A percentile compares a stretch with the other conserved stretches of the same genome.
Conservation (phyloP, 208 protist species). For the Tritrichomonas foetus region DNA sequence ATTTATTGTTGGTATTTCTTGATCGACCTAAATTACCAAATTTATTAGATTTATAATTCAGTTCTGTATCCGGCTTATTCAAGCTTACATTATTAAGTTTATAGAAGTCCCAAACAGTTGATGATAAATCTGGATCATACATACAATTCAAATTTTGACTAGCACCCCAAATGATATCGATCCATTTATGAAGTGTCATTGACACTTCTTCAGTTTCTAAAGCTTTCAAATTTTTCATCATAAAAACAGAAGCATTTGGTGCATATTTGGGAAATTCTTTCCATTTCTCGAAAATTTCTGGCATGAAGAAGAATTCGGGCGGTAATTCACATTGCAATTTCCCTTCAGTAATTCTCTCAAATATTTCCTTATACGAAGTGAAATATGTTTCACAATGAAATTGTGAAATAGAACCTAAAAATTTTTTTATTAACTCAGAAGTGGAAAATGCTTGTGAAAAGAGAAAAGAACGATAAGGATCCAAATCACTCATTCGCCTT, state of each 20-base stretch:
- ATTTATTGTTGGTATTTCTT: no score
- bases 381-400: not conserved
- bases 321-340: not conserved
- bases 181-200: not conserved
- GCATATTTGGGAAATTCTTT: not conserved
- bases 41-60: no score
- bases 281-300: not conserved
- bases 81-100: not conserved
- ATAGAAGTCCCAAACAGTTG: no score
- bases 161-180: not conserved
- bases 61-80: not conserved
- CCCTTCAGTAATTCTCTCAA: not conserved
- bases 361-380: not conserved
- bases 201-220: not conserved
- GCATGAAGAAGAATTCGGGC: not conserved
- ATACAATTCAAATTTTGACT: not conserved
- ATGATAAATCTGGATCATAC: not conserved
- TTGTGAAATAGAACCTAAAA: no score
- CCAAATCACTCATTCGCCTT: not conserved
- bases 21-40: no score
- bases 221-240: not conserved
- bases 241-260: not conserved
- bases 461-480: not conserved
- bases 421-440: slow-evolving; percentile 33
- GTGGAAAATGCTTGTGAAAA: slow-evolving; percentile 42